Evolutionary conservation across 2,329 filamentous ascomycete genomes (phyloP).

Genomic region (Penicillium griseofulvum): DNA sequence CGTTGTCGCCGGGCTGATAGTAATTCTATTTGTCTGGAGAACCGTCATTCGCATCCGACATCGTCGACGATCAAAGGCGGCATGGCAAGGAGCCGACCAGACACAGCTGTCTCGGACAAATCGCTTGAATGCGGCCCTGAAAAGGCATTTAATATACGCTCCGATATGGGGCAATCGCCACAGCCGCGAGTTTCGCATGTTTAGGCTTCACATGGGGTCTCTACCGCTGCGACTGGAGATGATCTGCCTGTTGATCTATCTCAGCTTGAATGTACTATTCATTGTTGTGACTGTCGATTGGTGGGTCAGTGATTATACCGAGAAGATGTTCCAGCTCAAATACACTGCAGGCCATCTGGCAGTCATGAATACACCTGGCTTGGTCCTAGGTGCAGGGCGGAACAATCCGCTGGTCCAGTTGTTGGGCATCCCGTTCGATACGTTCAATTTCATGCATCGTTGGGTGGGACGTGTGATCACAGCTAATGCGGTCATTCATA

Average conservation of each 20-base stretch:
- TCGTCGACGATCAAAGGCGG: slow-evolving; percentile 21
- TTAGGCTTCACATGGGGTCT: slow-evolving; percentile 67
- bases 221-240: slow-evolving; percentile 72
- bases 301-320: slow-evolving; percentile 26
- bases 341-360: slow-evolving; percentile 79
- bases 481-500: slow-evolving; percentile 66
- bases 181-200: slow-evolving; percentile 67
- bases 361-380: slow-evolving; percentile 80
- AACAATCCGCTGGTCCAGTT: slow-evolving; percentile 85
- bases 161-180: slow-evolving; percentile 70
- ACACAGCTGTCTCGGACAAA: slow-evolving; percentile 16
- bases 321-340: slow-evolving; percentile 54
- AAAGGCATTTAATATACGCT: slow-evolving; percentile 51
- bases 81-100: slow-evolving; percentile 23
- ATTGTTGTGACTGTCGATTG: slow-evolving; percentile 48
- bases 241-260: slow-evolving; percentile 64
- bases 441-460: slow-evolving; percentile 83
- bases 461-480: slow-evolving; percentile 75
- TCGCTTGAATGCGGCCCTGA: slow-evolving; percentile 26
- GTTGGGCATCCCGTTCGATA: slow-evolving; percentile 84
- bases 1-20: slow-evolving; percentile 25
- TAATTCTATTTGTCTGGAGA: slow-evolving; percentile 25
- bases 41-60: slow-evolving; percentile 24
- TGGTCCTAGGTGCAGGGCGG: slow-evolving; percentile 79
- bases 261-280: slow-evolving; percentile 69